Percentiles rank a stretch among this genome's conserved stretches.
These are phyloP conservation scores for Pseudogymnoascus sp. DNA, from an alignment of 2,329 filamentous ascomycete genomes.

Conservation along the genomic window DNA sequence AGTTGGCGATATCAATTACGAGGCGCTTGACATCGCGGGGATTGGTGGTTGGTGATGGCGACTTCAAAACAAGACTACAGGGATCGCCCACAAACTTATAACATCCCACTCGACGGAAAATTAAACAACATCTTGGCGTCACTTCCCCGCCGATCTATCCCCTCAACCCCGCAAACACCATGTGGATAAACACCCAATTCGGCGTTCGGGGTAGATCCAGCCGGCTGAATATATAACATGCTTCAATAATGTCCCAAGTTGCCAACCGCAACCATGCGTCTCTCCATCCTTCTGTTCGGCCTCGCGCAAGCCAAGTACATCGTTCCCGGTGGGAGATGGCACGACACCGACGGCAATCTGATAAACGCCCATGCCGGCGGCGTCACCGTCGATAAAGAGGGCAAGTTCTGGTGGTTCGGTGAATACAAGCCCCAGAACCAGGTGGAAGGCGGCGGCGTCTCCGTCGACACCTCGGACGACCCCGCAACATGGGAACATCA, in stretches of 20 bases:
- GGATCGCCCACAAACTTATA: too few relatives aligned
- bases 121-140: background rate
- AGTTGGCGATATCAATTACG: too few relatives aligned
- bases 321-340: constrained; percentile 55
- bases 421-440: constrained; percentile 55
- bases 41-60: too few relatives aligned
- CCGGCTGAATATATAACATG: constrained; percentile 1
- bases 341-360: constrained; percentile 51
- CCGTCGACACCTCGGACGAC: constrained; percentile 55
- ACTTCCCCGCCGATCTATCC: background rate
- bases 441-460: constrained; percentile 52
- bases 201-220: background rate
- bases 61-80: too few relatives aligned
- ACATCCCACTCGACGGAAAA: background rate
- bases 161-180: background rate
- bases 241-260: background rate
- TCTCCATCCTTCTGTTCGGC: background rate
- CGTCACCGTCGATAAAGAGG: constrained; percentile 45
- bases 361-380: constrained; percentile 57
- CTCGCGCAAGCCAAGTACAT: constrained; percentile 44
- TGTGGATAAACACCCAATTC: constrained; percentile 3
- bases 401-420: constrained; percentile 55
- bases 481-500: constrained; percentile 53
- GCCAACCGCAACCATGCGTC: background rate
- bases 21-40: too few relatives aligned